A percentile compares a stretch with the other conserved stretches of the same genome.
These are phyloP conservation scores for Ceratocystis diversiconidia DNA, from an alignment of 2,329 filamentous ascomycete genomes.

Conservation along the genomic window DNA sequence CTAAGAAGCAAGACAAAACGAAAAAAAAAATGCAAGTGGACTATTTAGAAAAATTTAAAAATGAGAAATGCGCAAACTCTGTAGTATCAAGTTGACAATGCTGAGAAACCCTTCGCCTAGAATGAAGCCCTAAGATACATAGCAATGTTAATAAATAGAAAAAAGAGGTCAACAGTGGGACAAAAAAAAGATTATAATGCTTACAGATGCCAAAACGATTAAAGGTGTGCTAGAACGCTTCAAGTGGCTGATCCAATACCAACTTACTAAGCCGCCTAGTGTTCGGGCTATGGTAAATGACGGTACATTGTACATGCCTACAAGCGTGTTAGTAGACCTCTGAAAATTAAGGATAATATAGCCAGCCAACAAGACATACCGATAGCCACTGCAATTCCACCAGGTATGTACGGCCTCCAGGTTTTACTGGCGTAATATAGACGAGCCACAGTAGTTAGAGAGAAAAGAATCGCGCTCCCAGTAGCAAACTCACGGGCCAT, in stretches of 20 bases:
- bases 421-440: conserved; percentile 40
- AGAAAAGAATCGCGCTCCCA: conserved; percentile 61
- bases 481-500: conserved; percentile 72
- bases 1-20: background rate
- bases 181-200: conserved; percentile 21
- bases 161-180: background rate
- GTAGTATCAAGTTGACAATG: conserved; percentile 74
- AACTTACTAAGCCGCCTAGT: conserved; percentile 58
- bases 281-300: conserved; percentile 86
- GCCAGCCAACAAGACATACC: conserved; percentile 34
- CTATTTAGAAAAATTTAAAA: conserved; percentile 30
- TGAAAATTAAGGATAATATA: background rate
- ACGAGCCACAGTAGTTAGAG: conserved; percentile 53
- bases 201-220: conserved; percentile 67
- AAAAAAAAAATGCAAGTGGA: background rate
- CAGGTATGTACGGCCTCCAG: conserved; percentile 69
- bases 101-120: conserved; percentile 84
- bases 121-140: conserved; percentile 54
- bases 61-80: conserved; percentile 64
- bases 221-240: conserved; percentile 54
- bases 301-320: conserved; percentile 93
- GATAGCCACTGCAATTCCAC: conserved; percentile 90
- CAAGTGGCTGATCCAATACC: conserved; percentile 56
- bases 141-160: background rate
- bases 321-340: background rate